These are phyloP conservation scores for Cercospora janseana DNA, from an alignment of 2,329 filamentous ascomycete species.

Conservation along the genomic window DNA sequence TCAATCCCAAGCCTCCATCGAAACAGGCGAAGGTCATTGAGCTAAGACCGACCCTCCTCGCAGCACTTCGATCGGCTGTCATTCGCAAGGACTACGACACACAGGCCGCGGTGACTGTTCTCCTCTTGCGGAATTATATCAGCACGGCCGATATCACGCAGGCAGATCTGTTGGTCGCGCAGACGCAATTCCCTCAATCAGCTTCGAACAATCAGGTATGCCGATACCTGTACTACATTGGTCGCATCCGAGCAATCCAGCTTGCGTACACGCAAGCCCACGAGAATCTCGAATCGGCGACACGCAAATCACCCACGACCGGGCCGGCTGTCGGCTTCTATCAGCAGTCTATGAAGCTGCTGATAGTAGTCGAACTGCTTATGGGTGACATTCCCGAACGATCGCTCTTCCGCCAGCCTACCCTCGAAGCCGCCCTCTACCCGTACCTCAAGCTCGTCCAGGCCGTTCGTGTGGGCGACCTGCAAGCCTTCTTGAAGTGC, in stretches of 20 bases:
- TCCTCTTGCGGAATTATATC: conserved; percentile 93
- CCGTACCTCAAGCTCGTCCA: conserved; percentile 94
- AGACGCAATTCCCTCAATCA: conserved; percentile 90
- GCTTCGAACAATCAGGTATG: conserved; percentile 98
- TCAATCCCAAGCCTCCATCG: conserved; percentile 82
- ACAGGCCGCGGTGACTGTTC: conserved; percentile 92
- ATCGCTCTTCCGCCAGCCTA: conserved; percentile 85
- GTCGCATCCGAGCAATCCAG: conserved; percentile 93
- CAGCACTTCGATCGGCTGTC: conserved; percentile 89
- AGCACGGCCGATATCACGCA: conserved; percentile 95
- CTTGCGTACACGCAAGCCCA: conserved; percentile 96
- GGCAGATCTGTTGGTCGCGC: conserved; percentile 90
- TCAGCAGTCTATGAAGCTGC: conserved; percentile 92
- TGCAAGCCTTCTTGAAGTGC: conserved; percentile 86
- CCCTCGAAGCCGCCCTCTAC: conserved; percentile 80
- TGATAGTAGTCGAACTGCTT: conserved; percentile 90
- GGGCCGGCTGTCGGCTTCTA: conserved; percentile 89
- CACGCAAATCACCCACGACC: conserved; percentile 89
- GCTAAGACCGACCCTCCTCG: conserved; percentile 80
- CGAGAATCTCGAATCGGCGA: conserved; percentile 87
- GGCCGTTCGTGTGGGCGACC: conserved; percentile 91
- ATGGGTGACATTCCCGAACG: conserved; percentile 99
- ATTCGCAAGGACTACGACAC: conserved; percentile 95
- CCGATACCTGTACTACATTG: conserved; percentile 94
- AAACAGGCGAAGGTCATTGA: conserved; percentile 82